Evolutionary conservation across 495 filamentous ascomycete genomes (phyloP).

Genomic region (Penicillium herquei): DNA sequence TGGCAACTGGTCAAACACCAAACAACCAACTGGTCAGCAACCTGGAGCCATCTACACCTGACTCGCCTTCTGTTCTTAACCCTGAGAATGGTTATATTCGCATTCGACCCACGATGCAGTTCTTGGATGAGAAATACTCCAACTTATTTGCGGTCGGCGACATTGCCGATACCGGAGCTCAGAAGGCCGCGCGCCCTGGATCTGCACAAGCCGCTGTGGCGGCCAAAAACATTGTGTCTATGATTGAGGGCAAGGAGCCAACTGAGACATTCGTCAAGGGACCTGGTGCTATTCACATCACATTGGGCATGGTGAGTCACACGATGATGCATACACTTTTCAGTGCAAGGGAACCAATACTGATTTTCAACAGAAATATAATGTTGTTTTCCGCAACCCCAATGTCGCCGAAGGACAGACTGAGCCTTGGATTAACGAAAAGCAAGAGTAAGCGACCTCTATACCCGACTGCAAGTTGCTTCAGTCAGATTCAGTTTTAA

Average conservation of each 20-base stretch:
- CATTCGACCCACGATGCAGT: slow-evolving; percentile 56
- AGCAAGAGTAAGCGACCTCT: slow-evolving; percentile 40
- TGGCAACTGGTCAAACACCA: slow-evolving; percentile 57
- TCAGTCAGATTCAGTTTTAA: slow-evolving; percentile 12
- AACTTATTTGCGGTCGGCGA: slow-evolving; percentile 61
- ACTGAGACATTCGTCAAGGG: slow-evolving; percentile 32
- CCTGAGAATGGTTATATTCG: slow-evolving; percentile 49
- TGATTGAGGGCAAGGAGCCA: slow-evolving; percentile 37
- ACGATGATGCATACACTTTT: background rate
- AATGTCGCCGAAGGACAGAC: slow-evolving; percentile 41
- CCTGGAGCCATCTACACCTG: slow-evolving; percentile 33
- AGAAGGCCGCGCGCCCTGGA: slow-evolving; percentile 55
- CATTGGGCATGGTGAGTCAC: slow-evolving; percentile 49
- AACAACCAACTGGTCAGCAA: slow-evolving; percentile 48
- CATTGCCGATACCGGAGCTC: slow-evolving; percentile 57
- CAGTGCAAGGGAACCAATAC: background rate
- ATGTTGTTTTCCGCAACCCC: slow-evolving; percentile 51
- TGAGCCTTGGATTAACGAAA: slow-evolving; percentile 42
- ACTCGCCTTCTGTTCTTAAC: slow-evolving; percentile 40
- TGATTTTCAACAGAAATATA: slow-evolving; percentile 34
- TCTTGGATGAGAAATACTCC: slow-evolving; percentile 43
- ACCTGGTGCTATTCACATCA: slow-evolving; percentile 48
- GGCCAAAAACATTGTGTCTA: slow-evolving; percentile 50
- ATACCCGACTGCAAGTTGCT: background rate
- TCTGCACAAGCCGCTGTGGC: slow-evolving; percentile 51